phyloP scores from a whole-genome alignment of 2,329 filamentous ascomycete genomes.

The Botrytis elliptica region DNA sequence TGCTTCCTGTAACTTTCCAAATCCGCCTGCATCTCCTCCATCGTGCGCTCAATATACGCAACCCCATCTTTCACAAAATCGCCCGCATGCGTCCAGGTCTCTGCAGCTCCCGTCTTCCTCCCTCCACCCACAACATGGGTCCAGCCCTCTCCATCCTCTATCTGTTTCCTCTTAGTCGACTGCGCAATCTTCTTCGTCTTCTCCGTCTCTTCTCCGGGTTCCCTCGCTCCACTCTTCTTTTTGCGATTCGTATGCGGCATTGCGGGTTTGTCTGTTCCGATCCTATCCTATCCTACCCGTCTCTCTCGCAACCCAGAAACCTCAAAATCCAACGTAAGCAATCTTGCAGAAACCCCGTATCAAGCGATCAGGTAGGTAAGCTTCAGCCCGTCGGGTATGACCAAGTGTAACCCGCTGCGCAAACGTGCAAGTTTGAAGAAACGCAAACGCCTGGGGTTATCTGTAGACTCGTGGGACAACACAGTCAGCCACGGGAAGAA shows the following conservation, averaged over 20 bases:
- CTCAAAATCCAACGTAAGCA: slow-evolving; percentile 10
- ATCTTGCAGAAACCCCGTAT: neutral
- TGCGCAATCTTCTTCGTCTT: slow-evolving; percentile 28
- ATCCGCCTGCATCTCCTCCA: slow-evolving; percentile 35
- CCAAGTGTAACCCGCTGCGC: neutral
- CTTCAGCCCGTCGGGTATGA: neutral
- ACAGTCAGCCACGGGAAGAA: neutral
- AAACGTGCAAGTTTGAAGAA: neutral
- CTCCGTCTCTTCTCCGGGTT: neutral
- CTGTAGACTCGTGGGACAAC: neutral
- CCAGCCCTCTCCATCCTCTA: slow-evolving; percentile 39
- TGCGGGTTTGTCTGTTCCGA: neutral
- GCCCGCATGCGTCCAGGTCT: slow-evolving; percentile 27
- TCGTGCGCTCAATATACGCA: slow-evolving; percentile 35
- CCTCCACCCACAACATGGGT: slow-evolving; percentile 36
- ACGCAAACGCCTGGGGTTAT: neutral
- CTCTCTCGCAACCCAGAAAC: neutral
- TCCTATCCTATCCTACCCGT: neutral
- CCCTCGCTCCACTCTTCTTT: slow-evolving; percentile 26
- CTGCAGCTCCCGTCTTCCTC: slow-evolving; percentile 19
- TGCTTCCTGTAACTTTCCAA: slow-evolving; percentile 31
- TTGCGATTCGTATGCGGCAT: slow-evolving; percentile 37
- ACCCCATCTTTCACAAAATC: slow-evolving; percentile 36
- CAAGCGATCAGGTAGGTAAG: neutral
- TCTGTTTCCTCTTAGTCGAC: slow-evolving; percentile 34